Base-by-base conservation (phyloP, 2,329 filamentous ascomycete species). In the Aspergillaceae sp. region DNA sequence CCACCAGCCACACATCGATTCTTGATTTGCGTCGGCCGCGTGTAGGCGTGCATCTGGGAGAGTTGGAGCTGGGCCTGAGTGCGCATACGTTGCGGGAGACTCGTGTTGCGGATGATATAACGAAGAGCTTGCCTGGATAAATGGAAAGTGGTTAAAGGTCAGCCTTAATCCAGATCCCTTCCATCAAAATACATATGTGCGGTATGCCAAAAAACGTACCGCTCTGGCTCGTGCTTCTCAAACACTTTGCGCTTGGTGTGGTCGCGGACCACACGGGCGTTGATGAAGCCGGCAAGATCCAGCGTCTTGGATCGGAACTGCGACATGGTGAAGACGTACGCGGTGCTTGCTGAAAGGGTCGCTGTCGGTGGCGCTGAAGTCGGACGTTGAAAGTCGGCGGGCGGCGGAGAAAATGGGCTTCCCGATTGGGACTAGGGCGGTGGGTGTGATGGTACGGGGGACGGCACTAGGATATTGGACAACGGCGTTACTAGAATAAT, bases 231-330 rank as follows among this genome's bases (percentile, higher is more conserved):
- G 63, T 84, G 75, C 65, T 88, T 77, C 63, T 85, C 86, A 62
- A 90, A 96, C 48, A 89, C 87, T 73, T 94, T 91, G 61, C 92
- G 86, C 80, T 97, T 98, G 46, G 89, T 90, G 73, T 97, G 88
- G 70, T 98, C 92, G 60, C 92, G 87, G 65, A 98, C 85, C 56
- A 87, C 79, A 56, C 84, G 84, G 66, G 84, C 80, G 64, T 96
- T 96, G 72, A 94, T 70, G 64, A 86, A 95, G 65, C 87, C 87
- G 66, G 86, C 83, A 56, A 97, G 73, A 59, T 97, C 89, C 57
- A 96, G 82, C 75, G 83, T 90, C 72, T 94, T 94, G 30, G 89
- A 77, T 59, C 89, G 78, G 71, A 95, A 96, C 74, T 90, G 86
- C 41, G 87, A 84, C 83, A 87, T 87, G 52, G 55, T 79, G 74